Base-by-base conservation (phyloP, 768 basidiomycete genomes). In the Hypholoma sublateritium region DNA sequence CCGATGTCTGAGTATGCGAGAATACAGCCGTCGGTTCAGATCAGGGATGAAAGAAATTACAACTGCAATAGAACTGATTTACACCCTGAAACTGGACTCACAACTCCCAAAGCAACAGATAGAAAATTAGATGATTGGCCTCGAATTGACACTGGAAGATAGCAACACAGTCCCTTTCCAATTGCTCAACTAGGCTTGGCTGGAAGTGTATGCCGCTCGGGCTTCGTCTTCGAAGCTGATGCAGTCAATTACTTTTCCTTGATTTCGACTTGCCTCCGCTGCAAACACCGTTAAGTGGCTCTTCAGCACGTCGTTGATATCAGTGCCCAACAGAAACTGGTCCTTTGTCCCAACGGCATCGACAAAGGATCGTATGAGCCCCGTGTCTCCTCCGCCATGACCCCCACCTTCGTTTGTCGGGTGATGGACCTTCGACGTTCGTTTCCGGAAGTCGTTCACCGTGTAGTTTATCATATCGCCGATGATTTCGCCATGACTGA, bases 201-300 rank as follows among this genome's bases (percentile, higher is more conserved):
- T 46, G 6, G 24, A 17, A 37, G 9, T 45, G 9, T 53, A 21
- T 46, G 50, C 47, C 19, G 59, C 59, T 57, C 67, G 65, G 5
- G 60, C 67, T 17, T 64, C 66, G 58, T 70, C 73, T 72, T 88
- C 89, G 65, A 89, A 93, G 64, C 83, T 78, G 16, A 65, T 76
- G 64, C 84, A 90, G 67, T 91, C 81, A 1, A 95, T 80, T 11
- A 93, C 84, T 9, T 65, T 77, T 13, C 87, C 90, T 60, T 89
- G 81, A 55, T 69, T 78, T 60, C 92, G 76, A 61, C 90, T 89
- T 58, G 81, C 76, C 76, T 95, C 93, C 37, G 91, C 91, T 55
- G 93, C 93, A 73, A 95, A 95, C 34, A 93, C 91, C 1, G 89
- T 86, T 64, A 95, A 67, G 70, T 94, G 92, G 60, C 86, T 89